Evolutionary conservation across 352 stramenopile species (phyloP), one percentile per base, ranked within the genome.

Genomic region (Thraustotheca clavata): DNA sequence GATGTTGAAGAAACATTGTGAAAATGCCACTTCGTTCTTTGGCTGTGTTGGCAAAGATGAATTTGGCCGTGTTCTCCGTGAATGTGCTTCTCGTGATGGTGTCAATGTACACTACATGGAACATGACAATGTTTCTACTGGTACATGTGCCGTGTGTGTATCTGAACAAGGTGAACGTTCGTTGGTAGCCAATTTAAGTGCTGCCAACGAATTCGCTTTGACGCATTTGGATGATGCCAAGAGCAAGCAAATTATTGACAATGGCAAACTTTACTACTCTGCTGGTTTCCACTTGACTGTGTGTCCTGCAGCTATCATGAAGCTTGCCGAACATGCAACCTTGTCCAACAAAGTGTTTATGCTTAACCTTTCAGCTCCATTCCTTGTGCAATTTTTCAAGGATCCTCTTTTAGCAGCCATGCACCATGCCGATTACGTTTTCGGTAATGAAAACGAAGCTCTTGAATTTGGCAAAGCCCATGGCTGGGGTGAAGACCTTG

Each of bases 211-310:
- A 72, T 99, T 99, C 77, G 94, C 98, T 69, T 77, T 94, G 48
- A 78, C 87, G 65, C 87, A 95, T 69, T 66, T 95, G 59, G 83
- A 87, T 48, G 76, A 84, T 66, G 62, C 91, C 24, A 81, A 96
- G 60, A 93, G 91, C 71, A 94, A 80, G 83, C 86, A 93, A 49
- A 96, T 99, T 72, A 91, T 99, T 69, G 73, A 80, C 16, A 84
- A 96, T 69, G 94, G 94, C 60, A 90, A 96, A 68, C 86, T 98
- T 71, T 98, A 96, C 74, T 99, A 99, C 87, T 95, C 87, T 72
- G 90, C 96, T 22, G 96, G 96, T 20, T 99, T 99, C 77, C 98
- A 99, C 80, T 80, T 99, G 60, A 99, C 96, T 4, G 96, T 99
- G 26, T 98, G 91, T 50, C 91, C 97, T 3, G 77, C 96, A 22